Percentiles rank a stretch among this genome's conserved stretches.
phyloP scores from a whole-genome alignment of 129 eudicot genomes.

The Escallonia rubra region DNA sequence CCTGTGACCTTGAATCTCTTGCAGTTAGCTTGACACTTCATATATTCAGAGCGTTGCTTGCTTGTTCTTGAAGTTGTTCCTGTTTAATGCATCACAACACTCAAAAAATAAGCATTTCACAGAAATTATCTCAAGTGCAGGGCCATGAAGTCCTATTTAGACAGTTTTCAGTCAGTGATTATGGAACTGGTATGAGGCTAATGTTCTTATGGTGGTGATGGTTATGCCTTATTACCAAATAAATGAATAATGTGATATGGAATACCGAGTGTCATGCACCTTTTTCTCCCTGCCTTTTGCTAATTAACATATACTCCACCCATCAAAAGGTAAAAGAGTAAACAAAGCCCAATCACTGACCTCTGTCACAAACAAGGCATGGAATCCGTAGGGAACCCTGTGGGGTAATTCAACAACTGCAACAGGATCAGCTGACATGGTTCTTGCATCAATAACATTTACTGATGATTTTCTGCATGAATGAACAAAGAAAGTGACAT shows the following conservation, averaged over 20 bases:
- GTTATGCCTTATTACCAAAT: too few relatives aligned
- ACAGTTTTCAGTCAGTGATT: too few relatives aligned
- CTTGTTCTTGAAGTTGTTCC: constrained; percentile 81
- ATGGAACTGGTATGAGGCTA: too few relatives aligned
- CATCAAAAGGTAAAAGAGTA: neutral
- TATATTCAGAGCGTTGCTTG: constrained; percentile 46
- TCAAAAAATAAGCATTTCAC: neutral
- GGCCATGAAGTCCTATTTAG: too few relatives aligned
- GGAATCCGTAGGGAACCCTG: constrained; percentile 93
- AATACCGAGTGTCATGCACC: too few relatives aligned
- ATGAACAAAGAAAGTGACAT: neutral
- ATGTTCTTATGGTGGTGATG: too few relatives aligned
- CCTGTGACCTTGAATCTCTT: neutral
- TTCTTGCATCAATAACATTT: constrained; percentile 84
- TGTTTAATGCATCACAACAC: constrained; percentile 20
- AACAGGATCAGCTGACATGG: constrained; percentile 90
- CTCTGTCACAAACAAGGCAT: constrained; percentile 94
- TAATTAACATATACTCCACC: too few relatives aligned
- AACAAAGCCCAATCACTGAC: constrained; percentile 28
- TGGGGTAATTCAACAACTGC: constrained; percentile 83
- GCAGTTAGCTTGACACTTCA: neutral
- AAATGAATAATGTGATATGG: too few relatives aligned
- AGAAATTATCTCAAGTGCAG: too few relatives aligned
- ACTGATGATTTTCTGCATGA: constrained; percentile 67
- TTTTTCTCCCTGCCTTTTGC: too few relatives aligned